phyloP scores from a whole-genome alignment of 2,329 filamentous ascomycete species.

The Trichoderma harzianum region DNA sequence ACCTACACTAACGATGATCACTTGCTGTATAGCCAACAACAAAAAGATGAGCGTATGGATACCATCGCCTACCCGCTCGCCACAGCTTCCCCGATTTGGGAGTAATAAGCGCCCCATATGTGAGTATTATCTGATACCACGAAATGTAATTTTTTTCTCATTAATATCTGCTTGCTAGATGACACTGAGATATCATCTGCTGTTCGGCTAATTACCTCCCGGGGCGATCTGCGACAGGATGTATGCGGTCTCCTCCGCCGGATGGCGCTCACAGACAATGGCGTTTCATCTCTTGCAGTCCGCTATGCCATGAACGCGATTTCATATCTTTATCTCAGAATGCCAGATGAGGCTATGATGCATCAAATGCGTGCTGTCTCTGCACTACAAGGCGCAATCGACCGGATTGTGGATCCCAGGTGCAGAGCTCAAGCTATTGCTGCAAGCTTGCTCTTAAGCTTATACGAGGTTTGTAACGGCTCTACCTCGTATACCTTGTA shows the following conservation, averaged over 20 bases:
- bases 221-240: slow-evolving; percentile 14
- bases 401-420: not conserved
- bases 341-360: not conserved
- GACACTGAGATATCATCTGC: slow-evolving; percentile 9
- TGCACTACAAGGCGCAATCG: slow-evolving; percentile 2
- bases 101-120: not conserved
- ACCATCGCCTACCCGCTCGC: not conserved
- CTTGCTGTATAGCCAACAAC: not conserved
- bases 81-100: slow-evolving; percentile 7
- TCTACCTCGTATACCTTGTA: too few relatives aligned
- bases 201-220: slow-evolving; percentile 15
- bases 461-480: slow-evolving; percentile 12
- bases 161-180: not conserved
- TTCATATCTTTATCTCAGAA: slow-evolving; percentile 11
- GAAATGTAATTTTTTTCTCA: not conserved
- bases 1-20: not conserved
- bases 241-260: slow-evolving; percentile 13
- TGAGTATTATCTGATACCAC: not conserved
- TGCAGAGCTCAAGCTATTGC: slow-evolving; percentile 16
- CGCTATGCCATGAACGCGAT: slow-evolving; percentile 17
- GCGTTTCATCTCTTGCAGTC: slow-evolving; percentile 14
- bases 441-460: slow-evolving; percentile 15
- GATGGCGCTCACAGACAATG: slow-evolving; percentile 14
- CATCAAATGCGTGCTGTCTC: slow-evolving; percentile 14
- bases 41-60: not conserved